Evolutionary conservation across 1,284 basidiomycete species (phyloP).

Genomic region (Trichosporon asahii): DNA sequence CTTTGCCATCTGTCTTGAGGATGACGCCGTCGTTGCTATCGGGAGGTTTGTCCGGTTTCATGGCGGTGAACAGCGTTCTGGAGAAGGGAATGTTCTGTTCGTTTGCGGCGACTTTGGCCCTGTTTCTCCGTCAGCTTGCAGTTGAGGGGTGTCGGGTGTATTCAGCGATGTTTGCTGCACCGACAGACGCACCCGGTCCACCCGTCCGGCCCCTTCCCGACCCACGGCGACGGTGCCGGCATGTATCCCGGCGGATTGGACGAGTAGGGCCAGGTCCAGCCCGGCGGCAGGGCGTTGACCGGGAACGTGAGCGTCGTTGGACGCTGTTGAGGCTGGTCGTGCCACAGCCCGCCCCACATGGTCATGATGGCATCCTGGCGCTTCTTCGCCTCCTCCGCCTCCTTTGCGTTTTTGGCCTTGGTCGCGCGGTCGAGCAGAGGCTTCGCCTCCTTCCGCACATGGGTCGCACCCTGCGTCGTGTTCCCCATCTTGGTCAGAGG

Average conservation of each 20-base stretch:
- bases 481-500: slow-evolving; percentile 26
- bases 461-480: slow-evolving; percentile 30
- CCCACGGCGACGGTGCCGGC: slow-evolving; percentile 4
- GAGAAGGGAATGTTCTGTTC: slow-evolving; percentile 6
- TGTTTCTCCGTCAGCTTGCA: background rate
- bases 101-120: background rate
- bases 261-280: background rate
- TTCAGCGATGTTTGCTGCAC: background rate
- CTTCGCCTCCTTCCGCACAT: slow-evolving; percentile 35
- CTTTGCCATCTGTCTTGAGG: background rate
- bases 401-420: slow-evolving; percentile 25
- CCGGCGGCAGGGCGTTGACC: background rate
- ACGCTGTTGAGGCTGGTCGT: background rate
- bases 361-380: slow-evolving; percentile 29
- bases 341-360: slow-evolving; percentile 24
- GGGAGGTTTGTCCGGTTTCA: background rate
- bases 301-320: slow-evolving; percentile 9
- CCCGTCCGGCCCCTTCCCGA: slow-evolving; percentile 12
- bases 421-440: slow-evolving; percentile 33
- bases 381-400: slow-evolving; percentile 38
- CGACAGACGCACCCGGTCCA: slow-evolving; percentile 18
- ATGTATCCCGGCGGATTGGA: slow-evolving; percentile 9
- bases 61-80: slow-evolving; percentile 1
- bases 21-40: background rate
- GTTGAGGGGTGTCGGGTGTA: background rate